Conservation (phyloP, 2,329 filamentous ascomycete species). For the Penicillium verrucosum region DNA sequence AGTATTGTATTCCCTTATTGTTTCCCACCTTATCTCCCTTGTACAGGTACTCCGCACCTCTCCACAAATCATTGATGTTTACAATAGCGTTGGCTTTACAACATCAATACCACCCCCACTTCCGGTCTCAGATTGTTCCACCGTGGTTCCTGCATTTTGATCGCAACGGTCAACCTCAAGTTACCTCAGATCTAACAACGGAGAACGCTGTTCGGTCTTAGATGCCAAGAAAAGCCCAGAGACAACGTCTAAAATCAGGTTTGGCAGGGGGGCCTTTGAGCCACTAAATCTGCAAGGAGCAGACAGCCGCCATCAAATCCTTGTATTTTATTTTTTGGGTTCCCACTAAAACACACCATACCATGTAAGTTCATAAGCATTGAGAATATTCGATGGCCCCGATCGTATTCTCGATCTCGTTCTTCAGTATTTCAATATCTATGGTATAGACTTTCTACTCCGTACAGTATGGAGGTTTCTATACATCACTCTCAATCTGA, state of each 20-base stretch:
- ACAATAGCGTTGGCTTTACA: neutral
- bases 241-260: neutral
- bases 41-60: neutral
- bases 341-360: neutral
- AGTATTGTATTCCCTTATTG: neutral
- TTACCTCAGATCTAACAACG: neutral
- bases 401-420: neutral
- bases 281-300: slow-evolving; percentile 6
- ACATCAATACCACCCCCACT: neutral
- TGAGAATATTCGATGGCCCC: neutral
- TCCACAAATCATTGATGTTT: neutral
- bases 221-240: neutral
- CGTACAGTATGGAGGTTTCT: neutral
- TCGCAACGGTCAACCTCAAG: neutral
- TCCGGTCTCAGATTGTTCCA: neutral
- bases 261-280: neutral
- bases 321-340: neutral
- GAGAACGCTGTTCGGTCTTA: neutral
- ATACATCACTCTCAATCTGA: neutral
- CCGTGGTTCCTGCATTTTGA: neutral
- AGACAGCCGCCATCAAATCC: neutral
- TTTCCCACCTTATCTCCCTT: neutral
- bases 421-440: neutral
- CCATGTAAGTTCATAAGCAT: neutral
- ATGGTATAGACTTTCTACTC: neutral